Percentiles rank a stretch among this genome's conserved stretches.
Conservation (phyloP, 352 stramenopile genomes). For the Thraustochytrium sp. region DNA sequence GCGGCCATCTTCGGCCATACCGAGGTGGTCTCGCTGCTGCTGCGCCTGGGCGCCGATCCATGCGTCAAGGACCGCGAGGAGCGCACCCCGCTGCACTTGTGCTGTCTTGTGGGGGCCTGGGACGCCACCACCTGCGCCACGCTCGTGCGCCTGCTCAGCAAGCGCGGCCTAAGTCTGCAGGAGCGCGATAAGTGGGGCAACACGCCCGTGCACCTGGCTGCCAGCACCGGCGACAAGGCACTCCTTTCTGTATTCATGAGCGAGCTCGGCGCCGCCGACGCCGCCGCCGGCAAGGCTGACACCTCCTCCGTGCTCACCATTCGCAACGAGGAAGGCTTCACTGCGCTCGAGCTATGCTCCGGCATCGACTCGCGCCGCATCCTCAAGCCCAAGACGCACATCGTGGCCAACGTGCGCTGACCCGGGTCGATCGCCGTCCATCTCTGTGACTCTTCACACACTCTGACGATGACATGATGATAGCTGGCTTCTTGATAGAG, state of each 20-base stretch:
- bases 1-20: slow-evolving; percentile 19
- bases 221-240: background rate
- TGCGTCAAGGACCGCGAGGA: slow-evolving; percentile 13
- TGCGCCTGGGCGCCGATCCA: slow-evolving; percentile 14
- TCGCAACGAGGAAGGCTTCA: slow-evolving; percentile 25
- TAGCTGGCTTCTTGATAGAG: too few relatives aligned
- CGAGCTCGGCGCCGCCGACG: background rate
- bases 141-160: background rate
- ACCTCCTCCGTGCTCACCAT: background rate
- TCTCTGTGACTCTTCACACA: background rate
- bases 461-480: background rate
- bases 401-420: slow-evolving; percentile 4
- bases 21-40: slow-evolving; percentile 21
- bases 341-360: slow-evolving; percentile 13
- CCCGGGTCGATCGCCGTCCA: background rate
- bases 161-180: background rate
- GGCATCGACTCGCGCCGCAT: slow-evolving; percentile 31
- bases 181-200: slow-evolving; percentile 32
- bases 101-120: slow-evolving; percentile 14
- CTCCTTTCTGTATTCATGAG: slow-evolving; percentile 1
- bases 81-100: slow-evolving; percentile 5
- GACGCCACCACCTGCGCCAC: background rate
- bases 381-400: slow-evolving; percentile 35
- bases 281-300: background rate
- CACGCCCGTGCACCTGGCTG: slow-evolving; percentile 22